Conservation (phyloP, 768 basidiomycete genomes). For the Kwoniella dejecticola region DNA sequence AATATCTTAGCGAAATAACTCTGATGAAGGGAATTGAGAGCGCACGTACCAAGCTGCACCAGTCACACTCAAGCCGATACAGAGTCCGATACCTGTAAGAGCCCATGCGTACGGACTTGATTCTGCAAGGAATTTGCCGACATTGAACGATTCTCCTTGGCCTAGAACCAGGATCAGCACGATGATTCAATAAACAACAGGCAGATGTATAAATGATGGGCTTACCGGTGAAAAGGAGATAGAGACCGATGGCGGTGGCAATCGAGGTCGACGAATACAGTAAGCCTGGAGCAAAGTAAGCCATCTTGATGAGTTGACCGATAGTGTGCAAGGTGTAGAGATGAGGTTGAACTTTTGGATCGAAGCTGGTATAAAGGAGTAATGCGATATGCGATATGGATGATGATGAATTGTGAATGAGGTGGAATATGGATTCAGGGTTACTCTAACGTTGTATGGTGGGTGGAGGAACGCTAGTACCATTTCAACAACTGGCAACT, state of each 20-base stretch:
- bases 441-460: not conserved
- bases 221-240: conserved; percentile 86
- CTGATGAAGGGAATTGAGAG: not conserved
- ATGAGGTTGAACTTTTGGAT: not conserved
- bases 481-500: not conserved
- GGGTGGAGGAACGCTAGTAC: not conserved
- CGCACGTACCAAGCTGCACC: conserved; percentile 87
- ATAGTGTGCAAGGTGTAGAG: not conserved
- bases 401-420: not conserved
- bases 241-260: conserved; percentile 68
- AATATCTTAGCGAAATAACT: not conserved
- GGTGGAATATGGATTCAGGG: conserved; percentile 3
- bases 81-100: conserved; percentile 83
- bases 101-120: conserved; percentile 93
- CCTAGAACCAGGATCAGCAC: conserved; percentile 57
- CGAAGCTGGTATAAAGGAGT: not conserved
- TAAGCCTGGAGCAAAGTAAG: conserved; percentile 46
- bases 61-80: conserved; percentile 87
- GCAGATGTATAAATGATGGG: conserved; percentile 6
- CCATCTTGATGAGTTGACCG: conserved; percentile 40
- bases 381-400: not conserved
- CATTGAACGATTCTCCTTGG: conserved; percentile 89
- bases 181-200: not conserved
- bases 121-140: conserved; percentile 90
- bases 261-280: conserved; percentile 38